Percentiles rank a stretch among this genome's conserved stretches.
Evolutionary conservation across 352 stramenopile species (phyloP).

Genomic region (Pythium insidiosum): DNA sequence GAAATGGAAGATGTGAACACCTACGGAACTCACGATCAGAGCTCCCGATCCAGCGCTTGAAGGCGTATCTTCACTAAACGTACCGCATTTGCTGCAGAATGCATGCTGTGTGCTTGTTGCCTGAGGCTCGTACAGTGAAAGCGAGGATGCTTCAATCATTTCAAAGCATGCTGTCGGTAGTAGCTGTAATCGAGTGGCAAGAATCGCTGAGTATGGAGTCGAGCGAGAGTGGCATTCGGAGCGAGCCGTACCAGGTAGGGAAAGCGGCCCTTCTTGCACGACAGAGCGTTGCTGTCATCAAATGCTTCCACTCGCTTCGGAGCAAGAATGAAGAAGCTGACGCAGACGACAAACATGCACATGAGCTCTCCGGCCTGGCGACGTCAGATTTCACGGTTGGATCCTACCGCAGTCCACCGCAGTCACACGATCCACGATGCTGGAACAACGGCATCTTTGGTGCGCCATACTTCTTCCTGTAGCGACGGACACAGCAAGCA

Average conservation of each 20-base stretch:
- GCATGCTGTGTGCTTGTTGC: conserved; percentile 62
- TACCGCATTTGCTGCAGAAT: conserved; percentile 75
- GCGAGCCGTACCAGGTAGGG: conserved; percentile 56
- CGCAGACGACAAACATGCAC: no score
- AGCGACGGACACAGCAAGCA: no score
- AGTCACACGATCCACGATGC: conserved; percentile 65
- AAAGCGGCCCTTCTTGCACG: conserved; percentile 77
- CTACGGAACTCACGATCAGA: conserved; percentile 16
- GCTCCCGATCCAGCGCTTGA: no score
- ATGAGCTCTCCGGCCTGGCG: no score
- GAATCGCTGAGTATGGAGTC: no score
- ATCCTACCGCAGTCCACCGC: conserved; percentile 41
- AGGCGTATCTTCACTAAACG: no score
- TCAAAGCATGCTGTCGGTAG: conserved; percentile 70
- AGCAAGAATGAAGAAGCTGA: conserved; percentile 65
- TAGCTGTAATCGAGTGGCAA: no score
- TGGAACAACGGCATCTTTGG: conserved; percentile 68
- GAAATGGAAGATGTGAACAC: conserved; percentile 83
- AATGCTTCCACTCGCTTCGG: conserved; percentile 73
- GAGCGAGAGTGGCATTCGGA: no score
- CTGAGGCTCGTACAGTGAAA: conserved; percentile 71
- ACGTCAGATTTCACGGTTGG: no score
- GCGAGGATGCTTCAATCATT: conserved; percentile 54
- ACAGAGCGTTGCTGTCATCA: conserved; percentile 75
- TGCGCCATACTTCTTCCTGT: conserved; percentile 70